These are phyloP conservation scores for Cystofilobasidium bisporidii DNA, from an alignment of 768 basidiomycete genomes.

Conservation along the genomic window DNA sequence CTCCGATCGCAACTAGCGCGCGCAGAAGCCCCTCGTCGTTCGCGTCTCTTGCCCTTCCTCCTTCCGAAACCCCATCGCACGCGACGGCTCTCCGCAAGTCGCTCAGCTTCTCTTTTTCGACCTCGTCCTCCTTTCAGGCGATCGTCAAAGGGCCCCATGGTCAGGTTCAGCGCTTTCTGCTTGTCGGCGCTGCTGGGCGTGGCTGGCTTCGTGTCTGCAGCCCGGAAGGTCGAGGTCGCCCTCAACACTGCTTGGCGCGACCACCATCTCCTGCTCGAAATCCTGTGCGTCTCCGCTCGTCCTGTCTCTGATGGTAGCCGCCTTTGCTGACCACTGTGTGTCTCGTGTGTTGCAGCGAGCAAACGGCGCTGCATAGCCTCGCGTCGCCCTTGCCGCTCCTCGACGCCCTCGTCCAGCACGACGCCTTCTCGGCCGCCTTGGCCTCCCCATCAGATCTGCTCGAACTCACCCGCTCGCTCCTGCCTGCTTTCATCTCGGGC, in stretches of 20 bases:
- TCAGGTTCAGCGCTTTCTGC: not conserved
- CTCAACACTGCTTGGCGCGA: slow-evolving; percentile 55
- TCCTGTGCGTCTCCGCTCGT: slow-evolving; percentile 47
- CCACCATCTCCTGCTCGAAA: slow-evolving; percentile 55
- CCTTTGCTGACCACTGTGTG: not conserved
- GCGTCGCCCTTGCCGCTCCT: slow-evolving; percentile 67
- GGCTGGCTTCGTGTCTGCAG: not conserved
- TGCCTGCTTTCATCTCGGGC: slow-evolving; percentile 34
- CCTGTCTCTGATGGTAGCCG: not conserved
- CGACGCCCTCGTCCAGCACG: slow-evolving; percentile 37
- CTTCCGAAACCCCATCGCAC: no score
- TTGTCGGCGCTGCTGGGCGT: not conserved
- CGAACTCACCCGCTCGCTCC: slow-evolving; percentile 37
- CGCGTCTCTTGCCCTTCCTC: no score
- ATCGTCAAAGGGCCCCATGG: no score
- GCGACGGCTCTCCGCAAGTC: no score
- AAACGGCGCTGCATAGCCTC: slow-evolving; percentile 62
- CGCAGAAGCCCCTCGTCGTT: no score
- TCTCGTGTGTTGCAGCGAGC: slow-evolving; percentile 53
- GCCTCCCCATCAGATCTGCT: slow-evolving; percentile 38
- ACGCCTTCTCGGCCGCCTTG: slow-evolving; percentile 39
- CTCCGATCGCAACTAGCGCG: no score
- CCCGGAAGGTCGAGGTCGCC: slow-evolving; percentile 13
- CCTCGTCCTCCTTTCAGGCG: no score
- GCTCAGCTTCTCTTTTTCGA: no score